Evolutionary conservation across 2,329 filamentous ascomycete genomes (phyloP).

Genomic region (Lecanosticta acicola): DNA sequence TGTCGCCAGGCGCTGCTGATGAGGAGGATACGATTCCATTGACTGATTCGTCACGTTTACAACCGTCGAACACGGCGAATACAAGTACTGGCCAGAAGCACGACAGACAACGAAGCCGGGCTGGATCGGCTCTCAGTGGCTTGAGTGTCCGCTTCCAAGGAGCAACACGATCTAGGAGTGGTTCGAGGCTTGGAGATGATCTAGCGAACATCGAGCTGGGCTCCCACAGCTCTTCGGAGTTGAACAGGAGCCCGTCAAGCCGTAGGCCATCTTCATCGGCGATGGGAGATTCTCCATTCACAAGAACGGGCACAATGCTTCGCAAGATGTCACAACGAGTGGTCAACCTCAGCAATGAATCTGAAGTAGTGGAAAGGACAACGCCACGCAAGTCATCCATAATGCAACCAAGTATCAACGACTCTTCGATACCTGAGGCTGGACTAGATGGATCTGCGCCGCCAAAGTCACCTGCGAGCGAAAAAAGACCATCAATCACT

Average conservation of each 20-base stretch:
- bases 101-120: slow-evolving; percentile 35
- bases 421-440: slow-evolving; percentile 4
- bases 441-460: slow-evolving; percentile 23
- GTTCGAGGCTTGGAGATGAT: slow-evolving; percentile 56
- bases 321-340: slow-evolving; percentile 89
- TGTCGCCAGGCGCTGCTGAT: slow-evolving; percentile 39
- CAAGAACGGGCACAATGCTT: slow-evolving; percentile 47
- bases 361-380: slow-evolving; percentile 70
- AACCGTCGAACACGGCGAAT: slow-evolving; percentile 51
- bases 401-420: slow-evolving; percentile 5
- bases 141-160: slow-evolving; percentile 50
- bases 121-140: slow-evolving; percentile 28
- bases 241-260: slow-evolving; percentile 50
- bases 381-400: slow-evolving; percentile 57
- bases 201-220: slow-evolving; percentile 55
- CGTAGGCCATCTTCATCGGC: slow-evolving; percentile 44
- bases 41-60: slow-evolving; percentile 52
- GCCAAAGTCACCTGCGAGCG: slow-evolving; percentile 24
- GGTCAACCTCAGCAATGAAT: slow-evolving; percentile 93
- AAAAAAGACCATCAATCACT: slow-evolving; percentile 29
- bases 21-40: slow-evolving; percentile 56
- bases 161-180: slow-evolving; percentile 33
- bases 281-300: slow-evolving; percentile 42
- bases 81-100: slow-evolving; percentile 40
- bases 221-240: slow-evolving; percentile 39